These are phyloP conservation scores for Cladosporium sp. DNA, from an alignment of 2,329 filamentous ascomycete genomes.

Conservation along the genomic window DNA sequence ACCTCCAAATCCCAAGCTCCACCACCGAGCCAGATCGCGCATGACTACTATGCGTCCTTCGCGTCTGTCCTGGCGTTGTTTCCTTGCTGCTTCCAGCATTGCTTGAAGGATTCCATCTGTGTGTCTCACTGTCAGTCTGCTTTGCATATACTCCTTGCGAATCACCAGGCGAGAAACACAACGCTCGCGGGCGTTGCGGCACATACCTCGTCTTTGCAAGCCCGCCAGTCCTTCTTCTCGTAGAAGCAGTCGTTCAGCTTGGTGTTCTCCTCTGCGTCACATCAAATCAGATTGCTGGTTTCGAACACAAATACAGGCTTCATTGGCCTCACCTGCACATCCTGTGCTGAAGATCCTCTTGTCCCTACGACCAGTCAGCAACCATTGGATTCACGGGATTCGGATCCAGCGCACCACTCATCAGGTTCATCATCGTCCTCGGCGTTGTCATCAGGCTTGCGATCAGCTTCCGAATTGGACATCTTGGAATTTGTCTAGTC, in stretches of 20 bases:
- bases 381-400: neutral
- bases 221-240: conserved; percentile 92
- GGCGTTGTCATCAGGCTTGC: conserved; percentile 16
- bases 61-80: conserved; percentile 78
- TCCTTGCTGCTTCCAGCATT: conserved; percentile 86
- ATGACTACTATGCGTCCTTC: conserved; percentile 58
- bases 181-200: neutral
- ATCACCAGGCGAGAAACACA: neutral
- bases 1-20: conserved; percentile 2
- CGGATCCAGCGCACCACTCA: conserved; percentile 67
- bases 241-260: conserved; percentile 94
- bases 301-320: conserved; percentile 1
- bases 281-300: neutral
- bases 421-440: conserved; percentile 83
- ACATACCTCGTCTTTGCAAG: conserved; percentile 81
- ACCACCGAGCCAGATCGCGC: neutral
- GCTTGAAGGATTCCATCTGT: conserved; percentile 84
- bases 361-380: conserved; percentile 60
- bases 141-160: neutral
- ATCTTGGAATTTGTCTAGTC: conserved; percentile 17
- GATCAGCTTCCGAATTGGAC: conserved; percentile 27
- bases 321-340: conserved; percentile 62
- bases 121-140: neutral
- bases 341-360: conserved; percentile 97
- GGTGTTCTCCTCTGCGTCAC: conserved; percentile 68